These are phyloP conservation scores for Aspergillus pseudoviridinutans DNA, from an alignment of 2,329 filamentous ascomycete species.

Conservation along the genomic window DNA sequence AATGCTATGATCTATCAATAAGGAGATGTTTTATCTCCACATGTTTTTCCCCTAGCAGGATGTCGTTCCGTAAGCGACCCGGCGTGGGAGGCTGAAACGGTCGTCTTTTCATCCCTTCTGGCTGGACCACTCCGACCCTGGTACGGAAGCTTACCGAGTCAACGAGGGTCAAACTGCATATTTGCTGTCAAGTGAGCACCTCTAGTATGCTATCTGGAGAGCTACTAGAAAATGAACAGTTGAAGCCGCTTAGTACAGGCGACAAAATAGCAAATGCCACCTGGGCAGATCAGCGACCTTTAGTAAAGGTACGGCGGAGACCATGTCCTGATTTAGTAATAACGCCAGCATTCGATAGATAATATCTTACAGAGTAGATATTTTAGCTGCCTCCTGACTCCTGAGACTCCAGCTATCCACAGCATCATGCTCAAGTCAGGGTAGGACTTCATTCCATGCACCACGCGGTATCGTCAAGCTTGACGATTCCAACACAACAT, in stretches of 20 bases:
- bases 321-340: neutral
- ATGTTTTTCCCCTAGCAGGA: neutral
- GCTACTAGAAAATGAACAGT: neutral
- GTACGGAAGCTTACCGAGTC: neutral
- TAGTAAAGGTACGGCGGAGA: neutral
- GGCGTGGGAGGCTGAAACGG: constrained; percentile 5
- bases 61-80: neutral
- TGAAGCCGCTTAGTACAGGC: neutral
- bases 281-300: neutral
- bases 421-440: neutral
- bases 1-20: too few species aligned
- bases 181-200: neutral
- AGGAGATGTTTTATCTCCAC: neutral
- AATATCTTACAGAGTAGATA: too few species aligned
- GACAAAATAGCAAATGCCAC: neutral
- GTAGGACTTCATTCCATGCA: neutral
- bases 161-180: neutral
- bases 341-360: neutral
- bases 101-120: constrained; percentile 10
- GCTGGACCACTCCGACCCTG: constrained; percentile 10
- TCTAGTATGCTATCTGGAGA: neutral
- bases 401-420: neutral
- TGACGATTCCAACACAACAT: neutral
- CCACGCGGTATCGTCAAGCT: neutral
- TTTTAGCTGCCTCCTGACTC: neutral